phyloP scores from a whole-genome alignment of 2,329 filamentous ascomycete genomes.

The Ophiostoma piceae region DNA sequence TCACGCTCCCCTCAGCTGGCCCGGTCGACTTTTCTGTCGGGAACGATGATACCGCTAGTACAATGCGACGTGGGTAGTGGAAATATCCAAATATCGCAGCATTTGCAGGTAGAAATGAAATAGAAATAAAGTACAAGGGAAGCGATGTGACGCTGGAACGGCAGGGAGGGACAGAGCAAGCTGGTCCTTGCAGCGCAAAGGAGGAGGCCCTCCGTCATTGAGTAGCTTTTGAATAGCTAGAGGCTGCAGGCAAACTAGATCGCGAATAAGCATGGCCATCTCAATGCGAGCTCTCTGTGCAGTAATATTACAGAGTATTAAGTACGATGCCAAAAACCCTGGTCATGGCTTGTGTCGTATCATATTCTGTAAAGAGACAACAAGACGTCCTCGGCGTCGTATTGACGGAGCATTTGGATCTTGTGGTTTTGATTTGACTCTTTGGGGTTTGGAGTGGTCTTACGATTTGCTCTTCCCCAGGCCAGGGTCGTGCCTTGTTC shows the following conservation, averaged over 20 bases:
- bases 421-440: background rate
- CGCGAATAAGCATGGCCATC: background rate
- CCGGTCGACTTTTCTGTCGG: background rate
- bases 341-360: background rate
- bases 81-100: background rate
- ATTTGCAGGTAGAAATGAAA: background rate
- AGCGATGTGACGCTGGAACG: background rate
- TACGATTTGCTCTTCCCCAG: background rate
- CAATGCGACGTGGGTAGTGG: constrained; percentile 1
- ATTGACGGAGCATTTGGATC: constrained; percentile 1
- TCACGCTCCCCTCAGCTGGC: background rate
- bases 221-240: background rate
- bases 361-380: background rate
- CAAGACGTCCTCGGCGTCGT: background rate
- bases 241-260: background rate
- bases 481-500: background rate
- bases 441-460: background rate
- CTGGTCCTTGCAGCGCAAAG: background rate
- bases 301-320: no score
- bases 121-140: background rate
- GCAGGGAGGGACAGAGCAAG: background rate
- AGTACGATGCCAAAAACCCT: no score
- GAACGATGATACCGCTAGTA: background rate
- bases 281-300: background rate
- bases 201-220: constrained; percentile 7